Conservation (phyloP, 345 rosid genomes). For the Euphorbia lathyris region DNA sequence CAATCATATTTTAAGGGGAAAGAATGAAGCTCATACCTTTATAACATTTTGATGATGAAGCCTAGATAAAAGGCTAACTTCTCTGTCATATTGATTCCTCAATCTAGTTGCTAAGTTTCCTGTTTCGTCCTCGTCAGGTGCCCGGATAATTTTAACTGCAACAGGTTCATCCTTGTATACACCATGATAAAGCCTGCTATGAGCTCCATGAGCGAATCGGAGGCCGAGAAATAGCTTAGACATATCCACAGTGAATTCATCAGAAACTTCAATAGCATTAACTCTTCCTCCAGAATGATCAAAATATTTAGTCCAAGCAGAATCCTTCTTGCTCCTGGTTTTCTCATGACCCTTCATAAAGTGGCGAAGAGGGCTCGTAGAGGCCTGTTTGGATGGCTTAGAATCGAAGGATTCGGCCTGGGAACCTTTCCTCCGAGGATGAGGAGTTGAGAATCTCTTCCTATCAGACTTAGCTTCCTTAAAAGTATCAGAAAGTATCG, state of each 20-base stretch:
- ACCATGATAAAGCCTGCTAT: conserved; percentile 92
- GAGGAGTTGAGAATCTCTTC: conserved; percentile 89
- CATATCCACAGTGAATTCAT: conserved; percentile 68
- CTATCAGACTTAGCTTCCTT: conserved; percentile 74
- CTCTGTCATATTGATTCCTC: conserved; percentile 81
- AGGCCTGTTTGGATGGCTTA: conserved; percentile 31
- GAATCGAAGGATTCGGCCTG: conserved; percentile 40
- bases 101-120: conserved; percentile 60
- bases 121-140: conserved; percentile 84
- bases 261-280: conserved; percentile 64
- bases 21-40: conserved; percentile 46
- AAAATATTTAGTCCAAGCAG: conserved; percentile 80
- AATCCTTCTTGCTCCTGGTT: conserved; percentile 55
- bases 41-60: conserved; percentile 75
- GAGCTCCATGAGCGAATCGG: conserved; percentile 90
- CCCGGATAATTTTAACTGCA: conserved; percentile 89
- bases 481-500: conserved; percentile 64
- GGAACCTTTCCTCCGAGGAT: conserved; percentile 48
- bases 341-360: conserved; percentile 55
- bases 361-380: conserved; percentile 57
- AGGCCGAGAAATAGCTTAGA: conserved; percentile 87
- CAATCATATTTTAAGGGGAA: not conserved
- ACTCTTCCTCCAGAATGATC: conserved; percentile 81
- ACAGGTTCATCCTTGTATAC: conserved; percentile 86
- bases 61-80: conserved; percentile 75